Evolutionary conservation across 441 rosid species (phyloP).

Genomic region (Lagerstroemia fauriei): DNA sequence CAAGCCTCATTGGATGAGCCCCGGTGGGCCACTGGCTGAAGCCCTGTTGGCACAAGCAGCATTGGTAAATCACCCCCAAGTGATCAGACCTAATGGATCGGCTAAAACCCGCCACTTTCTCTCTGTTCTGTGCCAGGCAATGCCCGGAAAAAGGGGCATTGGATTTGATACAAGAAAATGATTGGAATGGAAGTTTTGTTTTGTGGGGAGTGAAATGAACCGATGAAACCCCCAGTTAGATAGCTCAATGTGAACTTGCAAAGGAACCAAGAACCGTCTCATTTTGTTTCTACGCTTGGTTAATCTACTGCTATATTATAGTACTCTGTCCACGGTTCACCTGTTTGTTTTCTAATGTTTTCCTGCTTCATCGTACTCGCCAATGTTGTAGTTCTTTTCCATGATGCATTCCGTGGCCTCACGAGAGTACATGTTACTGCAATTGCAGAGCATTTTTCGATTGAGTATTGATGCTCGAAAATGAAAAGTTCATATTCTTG

Average conservation of each 20-base stretch:
- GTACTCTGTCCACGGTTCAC: background rate
- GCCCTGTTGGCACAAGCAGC: conserved; percentile 62
- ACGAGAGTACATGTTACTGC: too few relatives aligned
- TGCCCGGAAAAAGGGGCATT: background rate
- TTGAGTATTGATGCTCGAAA: too few relatives aligned
- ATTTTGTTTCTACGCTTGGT: background rate
- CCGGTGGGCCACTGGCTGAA: conserved; percentile 70
- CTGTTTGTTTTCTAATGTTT: background rate
- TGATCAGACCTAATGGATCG: background rate
- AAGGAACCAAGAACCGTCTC: background rate
- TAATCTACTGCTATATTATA: background rate
- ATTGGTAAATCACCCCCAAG: conserved; percentile 33
- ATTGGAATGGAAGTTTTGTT: background rate
- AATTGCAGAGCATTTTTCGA: too few relatives aligned
- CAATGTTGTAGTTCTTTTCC: too few relatives aligned
- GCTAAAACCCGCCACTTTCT: background rate
- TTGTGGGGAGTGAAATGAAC: background rate
- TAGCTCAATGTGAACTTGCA: background rate
- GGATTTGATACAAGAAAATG: background rate
- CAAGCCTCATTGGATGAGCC: conserved; percentile 52
- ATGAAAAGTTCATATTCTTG: too few relatives aligned
- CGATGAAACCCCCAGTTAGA: background rate
- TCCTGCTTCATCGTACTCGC: too few relatives aligned
- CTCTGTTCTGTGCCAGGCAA: background rate
- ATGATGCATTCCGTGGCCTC: too few relatives aligned